Conservation (phyloP, 192 early-diverging fungal species). For the Podila clonocystis region DNA sequence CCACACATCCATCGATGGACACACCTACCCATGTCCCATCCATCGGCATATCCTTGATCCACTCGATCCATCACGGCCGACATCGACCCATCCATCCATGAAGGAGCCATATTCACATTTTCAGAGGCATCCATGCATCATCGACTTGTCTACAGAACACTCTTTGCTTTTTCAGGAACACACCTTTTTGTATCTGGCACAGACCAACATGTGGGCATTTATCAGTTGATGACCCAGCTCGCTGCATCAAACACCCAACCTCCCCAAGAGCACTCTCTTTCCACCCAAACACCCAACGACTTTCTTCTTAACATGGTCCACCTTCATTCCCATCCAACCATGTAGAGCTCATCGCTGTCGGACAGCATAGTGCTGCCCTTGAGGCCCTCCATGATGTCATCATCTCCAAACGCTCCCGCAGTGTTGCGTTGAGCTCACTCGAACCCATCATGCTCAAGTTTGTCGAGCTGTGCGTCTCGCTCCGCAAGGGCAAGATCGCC, state of each 20-base stretch:
- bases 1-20: no score
- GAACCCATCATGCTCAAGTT: conserved; percentile 97
- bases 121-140: neutral
- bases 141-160: no score
- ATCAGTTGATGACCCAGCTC: neutral
- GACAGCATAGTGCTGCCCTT: conserved; percentile 85
- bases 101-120: neutral
- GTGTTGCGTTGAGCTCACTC: conserved; percentile 77
- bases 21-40: conserved; percentile 9
- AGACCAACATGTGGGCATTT: neutral
- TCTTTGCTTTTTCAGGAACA: neutral
- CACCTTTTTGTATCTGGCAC: conserved; percentile 1
- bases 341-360: conserved; percentile 84
- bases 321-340: neutral
- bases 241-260: neutral
- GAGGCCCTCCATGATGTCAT: conserved; percentile 92
- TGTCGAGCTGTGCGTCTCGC: conserved; percentile 88
- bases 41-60: conserved; percentile 14
- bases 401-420: conserved; percentile 89
- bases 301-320: neutral
- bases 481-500: conserved; percentile 89
- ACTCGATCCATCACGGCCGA: conserved; percentile 3
- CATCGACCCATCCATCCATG: neutral
- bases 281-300: neutral
- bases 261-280: neutral